Percentiles rank a stretch among this genome's conserved stretches.
Conservation (phyloP, 495 filamentous ascomycete genomes). For the Acidomyces sp. region DNA sequence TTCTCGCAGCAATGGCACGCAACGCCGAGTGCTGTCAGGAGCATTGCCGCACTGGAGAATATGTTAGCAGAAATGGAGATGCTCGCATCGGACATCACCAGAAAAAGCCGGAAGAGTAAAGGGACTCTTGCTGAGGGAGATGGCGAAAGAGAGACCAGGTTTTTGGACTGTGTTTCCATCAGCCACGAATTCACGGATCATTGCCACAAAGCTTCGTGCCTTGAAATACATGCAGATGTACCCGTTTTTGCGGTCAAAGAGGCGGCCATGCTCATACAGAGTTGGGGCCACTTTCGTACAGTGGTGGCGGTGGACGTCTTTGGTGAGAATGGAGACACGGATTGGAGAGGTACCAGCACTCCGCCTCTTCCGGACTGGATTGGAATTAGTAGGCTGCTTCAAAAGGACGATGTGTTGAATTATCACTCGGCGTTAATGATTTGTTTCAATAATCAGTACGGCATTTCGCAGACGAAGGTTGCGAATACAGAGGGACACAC, state of each 20-base stretch:
- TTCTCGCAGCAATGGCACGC: slow-evolving; percentile 46
- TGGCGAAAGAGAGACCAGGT: neutral
- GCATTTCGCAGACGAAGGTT: neutral
- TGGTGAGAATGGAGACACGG: slow-evolving; percentile 21
- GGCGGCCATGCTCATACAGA: slow-evolving; percentile 34
- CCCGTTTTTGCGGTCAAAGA: slow-evolving; percentile 36
- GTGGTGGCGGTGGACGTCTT: slow-evolving; percentile 27
- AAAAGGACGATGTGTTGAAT: slow-evolving; percentile 33
- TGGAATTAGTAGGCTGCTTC: slow-evolving; percentile 34
- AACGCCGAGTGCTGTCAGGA: slow-evolving; percentile 33
- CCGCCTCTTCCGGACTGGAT: slow-evolving; percentile 39
- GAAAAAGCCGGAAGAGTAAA: slow-evolving; percentile 10
- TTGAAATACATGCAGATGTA: slow-evolving; percentile 33
- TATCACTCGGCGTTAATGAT: slow-evolving; percentile 43
- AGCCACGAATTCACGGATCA: slow-evolving; percentile 48
- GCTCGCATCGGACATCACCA: slow-evolving; percentile 13
- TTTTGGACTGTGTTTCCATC: slow-evolving; percentile 37
- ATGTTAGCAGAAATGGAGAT: slow-evolving; percentile 23
- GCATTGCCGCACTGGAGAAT: slow-evolving; percentile 25
- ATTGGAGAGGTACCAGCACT: slow-evolving; percentile 29
- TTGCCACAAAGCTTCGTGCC: slow-evolving; percentile 40
- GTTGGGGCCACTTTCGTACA: slow-evolving; percentile 37
- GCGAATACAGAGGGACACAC: neutral
- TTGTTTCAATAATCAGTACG: slow-evolving; percentile 27
- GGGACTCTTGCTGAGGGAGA: neutral